Evolutionary conservation across 2,329 filamentous ascomycete genomes (phyloP), one percentile per base, ranked within the genome.

Genomic region (Sporothrix pallida): DNA sequence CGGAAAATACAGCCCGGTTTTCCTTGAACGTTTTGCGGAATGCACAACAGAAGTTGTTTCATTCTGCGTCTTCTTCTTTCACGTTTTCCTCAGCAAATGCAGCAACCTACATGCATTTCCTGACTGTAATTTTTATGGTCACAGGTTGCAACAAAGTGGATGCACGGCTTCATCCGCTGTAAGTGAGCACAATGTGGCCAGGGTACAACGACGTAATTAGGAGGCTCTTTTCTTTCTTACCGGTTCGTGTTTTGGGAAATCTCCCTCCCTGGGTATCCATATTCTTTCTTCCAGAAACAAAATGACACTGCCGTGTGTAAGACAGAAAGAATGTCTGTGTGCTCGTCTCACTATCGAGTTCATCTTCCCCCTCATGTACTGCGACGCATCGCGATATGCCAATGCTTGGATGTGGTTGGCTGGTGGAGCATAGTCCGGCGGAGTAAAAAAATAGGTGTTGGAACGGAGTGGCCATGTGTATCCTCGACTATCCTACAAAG

Each of bases 1-100:
- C 54, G 50, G 67, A 70, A 56, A 69, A 54, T 69, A n/a, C 48
- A 52, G 1, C 50, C 31, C 31, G 31, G 31, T 37, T 56, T 54
- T 56, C 26, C 46, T 20, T 37, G 15, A 8, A 7, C 31, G 10
- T 15, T 13, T 12, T 70, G 31, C 26, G n/a, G 13, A 50, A 52
- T 37, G 23, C 15, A 52, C 20, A 15, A 37, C 23, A 37, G 6
- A 4, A 17, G 42, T 17, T 44, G 3, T 37, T 7, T 9, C 26
- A n/a, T 52, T 6, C 44, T 12, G 17, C 42, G 7, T 37, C 7
- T 3, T 31, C 6, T 52, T 6, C 20, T 12, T 50, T 23, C 48
- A 20, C 15, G 46, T 6, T 31, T 67, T 7, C 1, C 20, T 5
- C 23, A 68, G 23, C 44, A 31, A 23, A 26, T 50, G 23, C 9